Percentiles rank a stretch among this genome's conserved stretches.
Conservation (phyloP, 768 basidiomycete species). For the Cantharellus anzutake region DNA sequence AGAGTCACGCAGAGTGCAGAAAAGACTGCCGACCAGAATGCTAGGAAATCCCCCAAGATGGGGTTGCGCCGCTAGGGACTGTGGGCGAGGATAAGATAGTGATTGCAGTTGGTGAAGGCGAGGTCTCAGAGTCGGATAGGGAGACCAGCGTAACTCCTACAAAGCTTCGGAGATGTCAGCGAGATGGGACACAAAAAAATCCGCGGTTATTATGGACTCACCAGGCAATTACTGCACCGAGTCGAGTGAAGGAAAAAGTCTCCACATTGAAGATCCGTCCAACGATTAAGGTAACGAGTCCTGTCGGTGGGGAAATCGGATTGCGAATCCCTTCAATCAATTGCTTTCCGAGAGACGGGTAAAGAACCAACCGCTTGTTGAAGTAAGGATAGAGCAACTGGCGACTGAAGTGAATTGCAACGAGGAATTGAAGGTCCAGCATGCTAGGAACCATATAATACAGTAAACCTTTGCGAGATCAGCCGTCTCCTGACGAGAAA, state of each 20-base stretch:
- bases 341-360: neutral
- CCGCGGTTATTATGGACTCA: conserved; percentile 34
- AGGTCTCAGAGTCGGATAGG: conserved; percentile 1
- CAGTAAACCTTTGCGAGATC: conserved; percentile 64
- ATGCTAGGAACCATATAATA: conserved; percentile 83
- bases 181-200: conserved; percentile 71
- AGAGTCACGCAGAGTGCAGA: conserved; percentile 91
- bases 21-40: conserved; percentile 69
- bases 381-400: conserved; percentile 74
- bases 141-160: conserved; percentile 9
- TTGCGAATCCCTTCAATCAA: neutral
- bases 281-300: conserved; percentile 81
- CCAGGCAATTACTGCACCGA: conserved; percentile 72
- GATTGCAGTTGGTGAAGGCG: neutral
- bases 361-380: conserved; percentile 56
- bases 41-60: conserved; percentile 61
- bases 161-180: conserved; percentile 33
- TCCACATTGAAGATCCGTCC: conserved; percentile 76
- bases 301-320: conserved; percentile 25
- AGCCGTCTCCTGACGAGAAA: conserved; percentile 55
- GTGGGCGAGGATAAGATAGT: neutral
- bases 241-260: conserved; percentile 26
- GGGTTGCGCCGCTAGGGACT: conserved; percentile 15
- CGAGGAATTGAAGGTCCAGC: conserved; percentile 70
- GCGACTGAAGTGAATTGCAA: conserved; percentile 85